Percentiles rank a stretch among this genome's conserved stretches.
Evolutionary conservation across 495 filamentous ascomycete species (phyloP).

Genomic region (Neurospora tetraspora): DNA sequence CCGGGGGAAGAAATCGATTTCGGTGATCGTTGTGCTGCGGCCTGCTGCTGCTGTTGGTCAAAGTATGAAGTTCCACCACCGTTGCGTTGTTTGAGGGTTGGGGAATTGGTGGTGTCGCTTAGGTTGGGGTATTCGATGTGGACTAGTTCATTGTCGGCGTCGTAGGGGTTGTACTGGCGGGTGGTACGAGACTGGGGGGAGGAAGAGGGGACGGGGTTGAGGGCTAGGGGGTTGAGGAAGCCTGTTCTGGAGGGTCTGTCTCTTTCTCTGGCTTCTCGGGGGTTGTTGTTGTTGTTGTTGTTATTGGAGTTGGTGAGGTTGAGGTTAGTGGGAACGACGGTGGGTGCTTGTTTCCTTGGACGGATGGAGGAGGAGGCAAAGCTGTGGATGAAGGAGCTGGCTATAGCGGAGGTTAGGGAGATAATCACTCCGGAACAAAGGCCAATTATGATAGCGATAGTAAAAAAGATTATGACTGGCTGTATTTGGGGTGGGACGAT

Average conservation of each 20-base stretch:
- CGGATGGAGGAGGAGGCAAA: background rate
- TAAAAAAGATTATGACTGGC: background rate
- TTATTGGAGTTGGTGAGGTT: background rate
- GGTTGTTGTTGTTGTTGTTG: background rate
- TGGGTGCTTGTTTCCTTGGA: background rate
- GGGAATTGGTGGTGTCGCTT: background rate
- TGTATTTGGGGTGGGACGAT: background rate
- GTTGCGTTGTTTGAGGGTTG: background rate
- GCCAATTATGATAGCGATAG: background rate
- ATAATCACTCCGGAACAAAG: background rate
- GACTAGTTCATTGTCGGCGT: background rate
- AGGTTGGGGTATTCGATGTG: background rate
- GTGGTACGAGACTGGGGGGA: background rate
- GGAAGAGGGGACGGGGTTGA: background rate
- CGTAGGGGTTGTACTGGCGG: background rate
- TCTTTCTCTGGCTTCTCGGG: background rate
- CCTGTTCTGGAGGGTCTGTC: background rate
- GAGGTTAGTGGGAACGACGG: background rate
- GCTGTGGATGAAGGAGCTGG: background rate
- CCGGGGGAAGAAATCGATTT: background rate
- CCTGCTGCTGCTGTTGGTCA: background rate
- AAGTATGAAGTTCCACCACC: background rate
- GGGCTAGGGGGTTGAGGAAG: background rate
- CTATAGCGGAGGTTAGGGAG: background rate
- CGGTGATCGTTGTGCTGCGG: background rate